These are phyloP conservation scores for Myxozyma kluyveri DNA, from an alignment of 805 yeast genomes.

Conservation along the genomic window DNA sequence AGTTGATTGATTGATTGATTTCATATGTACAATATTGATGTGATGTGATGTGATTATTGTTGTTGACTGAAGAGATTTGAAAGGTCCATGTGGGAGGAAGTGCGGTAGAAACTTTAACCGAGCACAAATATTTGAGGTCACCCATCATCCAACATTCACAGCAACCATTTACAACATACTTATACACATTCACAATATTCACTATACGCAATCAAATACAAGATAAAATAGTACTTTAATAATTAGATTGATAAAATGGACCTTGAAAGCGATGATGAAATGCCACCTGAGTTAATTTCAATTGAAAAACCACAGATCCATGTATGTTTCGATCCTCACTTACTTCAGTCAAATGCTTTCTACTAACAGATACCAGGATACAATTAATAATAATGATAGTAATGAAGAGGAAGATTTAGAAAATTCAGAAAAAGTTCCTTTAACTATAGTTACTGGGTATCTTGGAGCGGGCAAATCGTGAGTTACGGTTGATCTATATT, in stretches of 20 bases:
- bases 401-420: constrained; percentile 1
- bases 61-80: no score
- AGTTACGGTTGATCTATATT: background rate
- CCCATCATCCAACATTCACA: no score
- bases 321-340: background rate
- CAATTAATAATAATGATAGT: background rate
- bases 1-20: no score
- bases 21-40: no score
- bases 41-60: no score
- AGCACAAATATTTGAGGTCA: no score
- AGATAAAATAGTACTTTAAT: no score
- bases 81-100: no score
- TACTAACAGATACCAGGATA: background rate
- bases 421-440: constrained; percentile 60
- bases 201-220: no score
- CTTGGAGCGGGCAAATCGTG: constrained; percentile 87
- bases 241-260: background rate
- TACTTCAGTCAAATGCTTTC: background rate
- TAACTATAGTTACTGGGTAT: constrained; percentile 91
- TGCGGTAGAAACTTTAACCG: no score
- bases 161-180: no score
- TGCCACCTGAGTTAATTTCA: constrained; percentile 10
- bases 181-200: no score
- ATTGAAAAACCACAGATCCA: background rate
- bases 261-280: constrained; percentile 14